A percentile compares a stretch with the other conserved stretches of the same genome.
Conservation (phyloP, 225 moss, liverwort and hornwort genomes). For the Ulota crispa region DNA sequence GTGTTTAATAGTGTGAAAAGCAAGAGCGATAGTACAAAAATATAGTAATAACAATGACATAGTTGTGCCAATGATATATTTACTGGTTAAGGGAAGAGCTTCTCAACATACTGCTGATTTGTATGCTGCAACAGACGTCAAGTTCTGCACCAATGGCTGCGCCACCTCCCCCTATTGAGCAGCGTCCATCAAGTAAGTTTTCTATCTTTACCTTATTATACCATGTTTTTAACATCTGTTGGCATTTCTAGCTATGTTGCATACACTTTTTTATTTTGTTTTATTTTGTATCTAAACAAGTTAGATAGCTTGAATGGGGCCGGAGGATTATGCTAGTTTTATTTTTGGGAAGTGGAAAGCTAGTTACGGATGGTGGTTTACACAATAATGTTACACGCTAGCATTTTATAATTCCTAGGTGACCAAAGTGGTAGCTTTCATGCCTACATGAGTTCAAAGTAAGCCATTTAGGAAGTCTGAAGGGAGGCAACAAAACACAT, state of each 20-base stretch:
- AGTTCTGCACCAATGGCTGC: conserved; percentile 39
- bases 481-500: not conserved
- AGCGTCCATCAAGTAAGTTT: conserved; percentile 47
- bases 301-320: not conserved
- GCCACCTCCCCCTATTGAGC: conserved; percentile 42
- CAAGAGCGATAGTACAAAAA: not conserved
- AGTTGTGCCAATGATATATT: not conserved
- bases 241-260: not conserved
- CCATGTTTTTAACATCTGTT: not conserved
- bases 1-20: not conserved
- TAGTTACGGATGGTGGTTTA: not conserved
- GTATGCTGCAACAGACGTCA: conserved; percentile 27
- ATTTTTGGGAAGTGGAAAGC: not conserved
- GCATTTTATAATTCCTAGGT: not conserved
- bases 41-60: too few species aligned
- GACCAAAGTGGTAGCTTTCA: not conserved
- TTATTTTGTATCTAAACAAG: not conserved
- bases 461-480: not conserved
- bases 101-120: not conserved
- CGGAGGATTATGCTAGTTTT: not conserved
- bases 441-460: not conserved
- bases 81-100: not conserved
- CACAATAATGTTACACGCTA: not conserved
- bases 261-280: not conserved
- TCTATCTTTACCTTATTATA: not conserved